Evolutionary conservation across 192 early-diverging fungal species (phyloP).

Genomic region (Backusella mclennaniae): DNA sequence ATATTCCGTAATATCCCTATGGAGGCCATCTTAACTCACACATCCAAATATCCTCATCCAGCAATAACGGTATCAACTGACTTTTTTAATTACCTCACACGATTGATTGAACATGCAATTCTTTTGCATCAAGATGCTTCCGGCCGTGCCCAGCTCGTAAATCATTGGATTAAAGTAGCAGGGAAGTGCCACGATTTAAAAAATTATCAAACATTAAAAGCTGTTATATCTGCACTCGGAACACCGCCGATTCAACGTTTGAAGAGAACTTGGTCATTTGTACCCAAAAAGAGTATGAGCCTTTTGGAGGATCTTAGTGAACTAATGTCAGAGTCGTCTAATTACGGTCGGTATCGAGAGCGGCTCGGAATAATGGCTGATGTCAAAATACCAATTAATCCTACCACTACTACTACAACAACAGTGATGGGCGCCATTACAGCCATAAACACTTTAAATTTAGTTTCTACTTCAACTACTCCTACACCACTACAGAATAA

Average conservation of each 20-base stretch:
- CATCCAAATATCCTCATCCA: conserved; percentile 54
- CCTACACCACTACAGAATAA: conserved; percentile 2
- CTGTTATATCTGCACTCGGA: conserved; percentile 58
- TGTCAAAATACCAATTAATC: not conserved
- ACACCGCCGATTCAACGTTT: conserved; percentile 67
- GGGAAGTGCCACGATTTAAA: conserved; percentile 51
- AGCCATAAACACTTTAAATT: not conserved
- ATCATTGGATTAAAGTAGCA: conserved; percentile 68
- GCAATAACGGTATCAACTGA: conserved; percentile 61
- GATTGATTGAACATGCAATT: conserved; percentile 66
- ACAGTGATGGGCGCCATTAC: not conserved
- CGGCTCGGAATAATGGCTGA: conserved; percentile 18
- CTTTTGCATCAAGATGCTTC: conserved; percentile 52
- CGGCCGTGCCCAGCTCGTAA: conserved; percentile 54
- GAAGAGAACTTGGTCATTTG: conserved; percentile 66
- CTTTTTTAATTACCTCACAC: conserved; percentile 74
- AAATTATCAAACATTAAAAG: conserved; percentile 69
- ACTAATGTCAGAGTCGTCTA: conserved; percentile 64
- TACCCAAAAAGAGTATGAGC: conserved; percentile 57
- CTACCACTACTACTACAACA: not conserved
- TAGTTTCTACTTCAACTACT: not conserved
- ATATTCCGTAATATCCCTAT: conserved; percentile 64
- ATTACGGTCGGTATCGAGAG: conserved; percentile 66
- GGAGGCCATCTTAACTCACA: conserved; percentile 53
- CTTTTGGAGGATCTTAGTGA: conserved; percentile 50